Evolutionary conservation across 148 eudicot species (phyloP), one percentile per base, ranked within the genome.

Genomic region (Dysphania ambrosioides): DNA sequence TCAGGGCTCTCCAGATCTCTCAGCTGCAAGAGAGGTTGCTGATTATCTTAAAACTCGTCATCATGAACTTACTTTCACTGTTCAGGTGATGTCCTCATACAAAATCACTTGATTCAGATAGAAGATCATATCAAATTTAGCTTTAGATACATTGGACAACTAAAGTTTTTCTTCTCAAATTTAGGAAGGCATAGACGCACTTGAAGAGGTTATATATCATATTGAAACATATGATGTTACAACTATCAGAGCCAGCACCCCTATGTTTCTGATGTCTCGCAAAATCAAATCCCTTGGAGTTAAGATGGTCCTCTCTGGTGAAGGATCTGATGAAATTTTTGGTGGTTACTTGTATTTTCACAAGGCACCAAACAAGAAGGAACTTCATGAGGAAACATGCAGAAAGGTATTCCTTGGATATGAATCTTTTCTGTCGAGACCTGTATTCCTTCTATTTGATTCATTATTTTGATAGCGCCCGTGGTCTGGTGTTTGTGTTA

Each of bases 211-310:
- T 55, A 88, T 91, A 69, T 90, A 94, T 78, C 98, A 94, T 85
- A 68, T 90, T 71, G 98, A 94, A 85, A 94, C 98, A 26, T 94
- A 90, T 75, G 98, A 94, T 82, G 97, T 94, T 78, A 94, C 98
- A 68, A 91, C 93, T 68, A 76, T 94, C 66, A 87, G 98, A 80
- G 98, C 98, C 72, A 94, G 98, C 75, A 94, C 98, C 31, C 98
- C 98, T 30, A 94, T 94, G 98, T 94, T 94, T 82, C 86, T 94
- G 58, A 94, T 94, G 98, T 94, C 98, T 51, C 87, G 98, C 62
- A 94, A 94, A 82, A 94, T 94, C 73, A 94, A 90, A 82, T 89
- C 98, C 29, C 85, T 91, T 78, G 98, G 98, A 65, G 98, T 94
- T 24, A 94, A 94, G 82, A 94, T 94, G 98, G 98, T 94, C 79